phyloP scores from a whole-genome alignment of 805 yeast genomes.

The Candida easanensis region DNA sequence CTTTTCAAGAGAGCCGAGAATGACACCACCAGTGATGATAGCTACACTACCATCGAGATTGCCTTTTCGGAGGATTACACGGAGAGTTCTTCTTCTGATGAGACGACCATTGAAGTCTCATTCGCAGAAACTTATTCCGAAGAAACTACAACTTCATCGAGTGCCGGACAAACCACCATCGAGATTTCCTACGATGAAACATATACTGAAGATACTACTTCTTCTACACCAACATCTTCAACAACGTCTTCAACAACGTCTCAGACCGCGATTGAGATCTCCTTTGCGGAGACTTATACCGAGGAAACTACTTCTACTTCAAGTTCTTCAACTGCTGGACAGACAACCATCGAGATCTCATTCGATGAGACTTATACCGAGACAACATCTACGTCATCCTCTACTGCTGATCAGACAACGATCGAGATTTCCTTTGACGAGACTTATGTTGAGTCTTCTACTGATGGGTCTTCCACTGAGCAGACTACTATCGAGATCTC shows the following conservation, averaged over 20 bases:
- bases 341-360: neutral
- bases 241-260: no score
- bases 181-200: no score
- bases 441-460: neutral
- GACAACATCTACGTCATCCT: neutral
- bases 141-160: no score
- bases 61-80: neutral
- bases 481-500: neutral
- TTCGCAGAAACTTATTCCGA: no score
- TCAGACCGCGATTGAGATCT: no score
- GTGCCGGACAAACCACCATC: no score
- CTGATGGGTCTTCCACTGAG: no score
- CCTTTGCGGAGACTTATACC: no score
- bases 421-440: neutral
- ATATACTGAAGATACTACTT: no score
- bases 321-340: no score
- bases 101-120: neutral
- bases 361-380: neutral
- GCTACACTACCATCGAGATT: neutral
- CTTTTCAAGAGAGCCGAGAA: neutral
- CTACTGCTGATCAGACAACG: neutral
- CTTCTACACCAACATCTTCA: no score
- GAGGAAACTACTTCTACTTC: no score
- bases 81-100: neutral
- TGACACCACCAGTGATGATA: neutral